phyloP scores from a whole-genome alignment of 2,329 filamentous ascomycete species.

The Aspergillus sp. region DNA sequence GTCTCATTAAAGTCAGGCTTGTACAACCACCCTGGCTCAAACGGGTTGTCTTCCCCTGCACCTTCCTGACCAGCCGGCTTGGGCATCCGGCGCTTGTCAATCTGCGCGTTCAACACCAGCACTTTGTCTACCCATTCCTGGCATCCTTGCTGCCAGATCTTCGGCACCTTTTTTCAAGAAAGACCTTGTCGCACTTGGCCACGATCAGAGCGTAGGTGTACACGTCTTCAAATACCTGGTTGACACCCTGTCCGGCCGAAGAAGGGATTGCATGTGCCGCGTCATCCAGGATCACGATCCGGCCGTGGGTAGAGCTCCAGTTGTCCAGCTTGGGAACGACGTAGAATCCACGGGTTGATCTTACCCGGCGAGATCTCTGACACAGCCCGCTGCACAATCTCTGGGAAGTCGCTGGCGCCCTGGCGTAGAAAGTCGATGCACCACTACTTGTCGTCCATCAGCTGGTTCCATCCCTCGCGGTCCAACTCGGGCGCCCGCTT shows the following conservation, averaged over 20 bases:
- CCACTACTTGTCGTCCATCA: conserved; percentile 37
- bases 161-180: conserved; percentile 24
- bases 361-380: conserved; percentile 29
- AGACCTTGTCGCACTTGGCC: conserved; percentile 14
- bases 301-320: conserved; percentile 35
- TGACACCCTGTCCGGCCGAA: conserved; percentile 53
- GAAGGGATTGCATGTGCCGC: conserved; percentile 59
- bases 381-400: conserved; percentile 32
- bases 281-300: conserved; percentile 50
- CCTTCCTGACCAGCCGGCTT: conserved; percentile 4
- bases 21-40: conserved; percentile 41
- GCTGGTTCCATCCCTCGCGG: conserved; percentile 37
- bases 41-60: conserved; percentile 20
- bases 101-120: conserved; percentile 43
- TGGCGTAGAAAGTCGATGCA: conserved; percentile 30
- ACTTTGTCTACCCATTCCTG: conserved; percentile 45
- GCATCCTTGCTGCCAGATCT: conserved; percentile 44
- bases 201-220: conserved; percentile 40
- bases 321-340: conserved; percentile 41
- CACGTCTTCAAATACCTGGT: conserved; percentile 52
- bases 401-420: conserved; percentile 27
- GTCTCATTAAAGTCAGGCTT: conserved; percentile 32
- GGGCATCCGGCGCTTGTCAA: conserved; percentile 45
- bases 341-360: conserved; percentile 46
- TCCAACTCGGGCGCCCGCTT: conserved; percentile 32